Evolutionary conservation across 306 rosid species (phyloP).

Genomic region (Fragaria vesca): DNA sequence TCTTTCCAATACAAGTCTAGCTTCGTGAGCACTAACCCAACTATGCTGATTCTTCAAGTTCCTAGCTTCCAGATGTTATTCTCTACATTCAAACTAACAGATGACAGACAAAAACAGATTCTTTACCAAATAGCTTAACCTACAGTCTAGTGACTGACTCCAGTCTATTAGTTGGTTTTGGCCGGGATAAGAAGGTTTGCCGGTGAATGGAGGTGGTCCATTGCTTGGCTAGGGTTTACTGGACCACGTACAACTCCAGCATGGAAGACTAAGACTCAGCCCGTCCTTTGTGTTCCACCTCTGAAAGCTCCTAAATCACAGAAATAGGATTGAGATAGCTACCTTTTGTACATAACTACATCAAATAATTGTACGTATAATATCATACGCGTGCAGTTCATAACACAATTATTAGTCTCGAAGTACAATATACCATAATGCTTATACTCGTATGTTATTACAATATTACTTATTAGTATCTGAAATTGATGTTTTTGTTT

Average conservation of each 20-base stretch:
- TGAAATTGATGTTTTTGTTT: too few relatives aligned
- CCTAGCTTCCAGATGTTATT: background rate
- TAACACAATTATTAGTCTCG: background rate
- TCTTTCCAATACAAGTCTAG: background rate
- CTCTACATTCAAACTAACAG: background rate
- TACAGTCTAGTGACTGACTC: background rate
- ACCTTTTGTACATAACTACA: background rate
- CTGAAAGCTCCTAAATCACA: background rate
- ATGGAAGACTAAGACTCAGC: background rate
- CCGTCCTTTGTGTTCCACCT: background rate
- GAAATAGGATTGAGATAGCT: background rate
- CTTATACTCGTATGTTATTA: too few relatives aligned
- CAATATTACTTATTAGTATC: too few relatives aligned
- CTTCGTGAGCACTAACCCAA: background rate
- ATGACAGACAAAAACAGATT: too few relatives aligned
- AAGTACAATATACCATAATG: background rate
- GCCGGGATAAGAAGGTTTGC: background rate
- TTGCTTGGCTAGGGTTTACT: background rate
- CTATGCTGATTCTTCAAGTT: too few relatives aligned
- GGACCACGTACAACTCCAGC: constrained; percentile 2
- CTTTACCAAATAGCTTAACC: background rate
- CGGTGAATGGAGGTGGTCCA: background rate
- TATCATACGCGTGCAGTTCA: background rate
- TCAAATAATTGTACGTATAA: background rate
- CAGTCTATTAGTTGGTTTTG: background rate